A percentile compares a stretch with the other conserved stretches of the same genome.
Evolutionary conservation across 78 protist species (phyloP).

Genomic region (Parvularia atlantis): DNA sequence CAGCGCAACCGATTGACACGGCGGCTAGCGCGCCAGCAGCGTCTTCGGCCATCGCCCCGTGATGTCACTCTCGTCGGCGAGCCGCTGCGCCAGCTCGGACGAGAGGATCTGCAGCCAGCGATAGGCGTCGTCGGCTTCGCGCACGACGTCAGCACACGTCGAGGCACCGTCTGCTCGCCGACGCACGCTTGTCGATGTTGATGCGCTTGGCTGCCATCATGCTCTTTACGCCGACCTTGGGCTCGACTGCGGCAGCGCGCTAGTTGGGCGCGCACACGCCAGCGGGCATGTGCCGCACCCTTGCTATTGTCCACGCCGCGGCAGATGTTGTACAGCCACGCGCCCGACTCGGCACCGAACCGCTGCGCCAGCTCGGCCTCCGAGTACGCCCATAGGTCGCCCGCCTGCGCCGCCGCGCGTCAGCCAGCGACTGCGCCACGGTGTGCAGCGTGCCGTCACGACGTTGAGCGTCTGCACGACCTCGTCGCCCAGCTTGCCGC

Average conservation of each 20-base stretch:
- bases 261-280: too few species aligned
- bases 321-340: background rate
- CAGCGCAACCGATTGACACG: too few species aligned
- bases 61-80: too few species aligned
- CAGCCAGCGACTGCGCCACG: background rate
- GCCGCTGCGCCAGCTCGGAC: background rate
- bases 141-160: too few species aligned
- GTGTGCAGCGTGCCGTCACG: background rate
- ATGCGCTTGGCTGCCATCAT: background rate
- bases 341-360: background rate
- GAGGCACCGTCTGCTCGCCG: too few species aligned
- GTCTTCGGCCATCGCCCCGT: too few species aligned
- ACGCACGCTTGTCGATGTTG: background rate
- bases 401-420: background rate
- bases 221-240: too few species aligned
- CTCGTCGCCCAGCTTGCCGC: slow-evolving; percentile 6
- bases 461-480: background rate
- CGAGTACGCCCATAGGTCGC: too few species aligned
- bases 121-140: background rate
- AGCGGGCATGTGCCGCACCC: background rate
- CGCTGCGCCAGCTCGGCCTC: too few species aligned
- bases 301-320: background rate
- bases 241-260: too few species aligned
- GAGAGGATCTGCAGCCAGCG: background rate
- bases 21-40: too few species aligned